phyloP scores from a whole-genome alignment of 208 protist species.

The Lotmaria passim region DNA sequence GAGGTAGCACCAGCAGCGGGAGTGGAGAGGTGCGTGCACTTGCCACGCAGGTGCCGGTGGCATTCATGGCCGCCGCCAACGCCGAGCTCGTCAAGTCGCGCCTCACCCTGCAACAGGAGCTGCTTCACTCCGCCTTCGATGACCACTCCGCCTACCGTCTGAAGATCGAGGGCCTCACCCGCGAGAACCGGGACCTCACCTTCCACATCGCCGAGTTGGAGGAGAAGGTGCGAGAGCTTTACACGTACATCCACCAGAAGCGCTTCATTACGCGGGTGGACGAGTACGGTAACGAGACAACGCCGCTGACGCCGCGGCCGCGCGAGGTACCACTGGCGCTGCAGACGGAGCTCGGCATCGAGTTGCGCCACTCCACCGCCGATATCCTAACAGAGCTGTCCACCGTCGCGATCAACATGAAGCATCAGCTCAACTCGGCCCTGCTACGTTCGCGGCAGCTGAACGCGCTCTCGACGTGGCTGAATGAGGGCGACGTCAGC shows the following conservation, averaged over 20 bases:
- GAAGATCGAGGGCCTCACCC: slow-evolving; percentile 57
- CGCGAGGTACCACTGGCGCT: slow-evolving; percentile 69
- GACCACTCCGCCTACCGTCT: slow-evolving; percentile 70
- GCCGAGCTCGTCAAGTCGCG: slow-evolving; percentile 62
- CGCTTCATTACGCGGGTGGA: slow-evolving; percentile 43
- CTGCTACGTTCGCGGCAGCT: slow-evolving; percentile 65
- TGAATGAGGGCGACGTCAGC: slow-evolving; percentile 37
- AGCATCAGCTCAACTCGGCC: slow-evolving; percentile 79
- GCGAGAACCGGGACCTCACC: slow-evolving; percentile 54
- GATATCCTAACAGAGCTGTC: slow-evolving; percentile 70
- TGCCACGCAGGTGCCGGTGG: slow-evolving; percentile 36
- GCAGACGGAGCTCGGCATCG: slow-evolving; percentile 76
- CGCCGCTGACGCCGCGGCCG: slow-evolving; percentile 68
- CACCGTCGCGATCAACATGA: slow-evolving; percentile 69
- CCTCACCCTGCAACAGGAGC: slow-evolving; percentile 67
- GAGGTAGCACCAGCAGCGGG: background rate
- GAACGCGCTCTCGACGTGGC: slow-evolving; percentile 56
- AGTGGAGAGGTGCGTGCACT: background rate
- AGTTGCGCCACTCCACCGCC: slow-evolving; percentile 66
- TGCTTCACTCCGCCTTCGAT: slow-evolving; percentile 76
- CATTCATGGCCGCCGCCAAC: slow-evolving; percentile 65
- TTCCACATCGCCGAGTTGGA: slow-evolving; percentile 46
- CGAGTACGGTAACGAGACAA: slow-evolving; percentile 25
- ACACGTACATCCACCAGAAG: slow-evolving; percentile 77
- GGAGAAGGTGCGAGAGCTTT: slow-evolving; percentile 51